phyloP scores from a whole-genome alignment of 768 basidiomycete genomes.

The Suillus luteus region DNA sequence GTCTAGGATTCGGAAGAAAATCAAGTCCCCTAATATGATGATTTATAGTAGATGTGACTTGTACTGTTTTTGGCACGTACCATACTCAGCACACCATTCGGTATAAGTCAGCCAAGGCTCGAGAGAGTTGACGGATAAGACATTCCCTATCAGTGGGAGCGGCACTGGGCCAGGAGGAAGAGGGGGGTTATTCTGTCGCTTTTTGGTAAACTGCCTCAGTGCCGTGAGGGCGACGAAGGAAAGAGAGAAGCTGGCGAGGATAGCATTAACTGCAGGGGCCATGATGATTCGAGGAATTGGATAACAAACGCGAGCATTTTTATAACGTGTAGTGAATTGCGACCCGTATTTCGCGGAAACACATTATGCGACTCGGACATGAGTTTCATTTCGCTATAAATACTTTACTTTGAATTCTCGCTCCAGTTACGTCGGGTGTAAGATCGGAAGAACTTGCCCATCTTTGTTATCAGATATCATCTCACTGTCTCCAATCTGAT shows the following conservation, averaged over 20 bases:
- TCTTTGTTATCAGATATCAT: too few relatives aligned
- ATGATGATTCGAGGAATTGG: background rate
- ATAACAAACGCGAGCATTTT: too few relatives aligned
- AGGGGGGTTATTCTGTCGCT: background rate
- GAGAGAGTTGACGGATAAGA: background rate
- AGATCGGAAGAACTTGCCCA: too few relatives aligned
- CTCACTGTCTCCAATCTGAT: too few relatives aligned
- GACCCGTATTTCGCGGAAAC: too few relatives aligned
- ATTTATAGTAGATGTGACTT: background rate
- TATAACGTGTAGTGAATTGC: too few relatives aligned
- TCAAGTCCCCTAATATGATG: constrained; percentile 4
- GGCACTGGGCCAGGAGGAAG: background rate
- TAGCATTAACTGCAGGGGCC: background rate
- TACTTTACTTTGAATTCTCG: too few relatives aligned
- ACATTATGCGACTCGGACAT: too few relatives aligned
- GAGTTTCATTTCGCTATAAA: too few relatives aligned
- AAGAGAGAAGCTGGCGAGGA: background rate
- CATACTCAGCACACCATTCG: constrained; percentile 2
- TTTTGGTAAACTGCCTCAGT: background rate
- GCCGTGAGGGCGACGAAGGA: background rate
- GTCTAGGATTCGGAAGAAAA: constrained; percentile 8
- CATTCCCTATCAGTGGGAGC: background rate
- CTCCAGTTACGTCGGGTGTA: too few relatives aligned
- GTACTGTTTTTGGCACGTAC: constrained; percentile 15
- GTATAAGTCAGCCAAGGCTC: background rate